Evolutionary conservation across 225 moss, liverwort and hornwort genomes (phyloP), one percentile per base, ranked within the genome.

Genomic region (Sphagnum contortum): DNA sequence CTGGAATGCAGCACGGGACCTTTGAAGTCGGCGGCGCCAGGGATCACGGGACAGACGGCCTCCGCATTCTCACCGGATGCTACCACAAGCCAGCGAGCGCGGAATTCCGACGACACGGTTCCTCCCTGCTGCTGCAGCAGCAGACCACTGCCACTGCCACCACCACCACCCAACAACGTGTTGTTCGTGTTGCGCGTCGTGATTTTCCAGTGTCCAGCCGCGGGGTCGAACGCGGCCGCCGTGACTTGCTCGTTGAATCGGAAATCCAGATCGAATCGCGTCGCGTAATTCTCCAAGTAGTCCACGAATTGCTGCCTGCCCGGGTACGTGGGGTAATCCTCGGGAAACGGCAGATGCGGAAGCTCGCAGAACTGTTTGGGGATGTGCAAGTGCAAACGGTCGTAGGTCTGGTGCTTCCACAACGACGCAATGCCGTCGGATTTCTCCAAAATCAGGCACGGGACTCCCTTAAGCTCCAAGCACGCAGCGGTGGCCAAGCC

Each of bases 1-100:
- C 89, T 84, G 0, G 94, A 95, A 46, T 95, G 94, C 45, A 95
- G 59, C 3, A 91, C 78, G 0, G 75, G 66, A 0, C 91, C 91
- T 0, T 49, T 8, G 4, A 86, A 95, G 2, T 82, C 81, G 4
- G 45, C 6, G 44, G 82, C 62, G 0, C 91, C 91, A 2, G 71
- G 74, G 48, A 95, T 71, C 45, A 63, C 77, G 0, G 94, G 94
- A 48, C 76, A 77, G 8, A 86, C 88, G 8, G 87, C 73, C 54
- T 95, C 94, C 9, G 94, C 94, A 72, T 95, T 95, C 71, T 95
- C 94, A 1, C 94, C 94, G 0, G 94, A 86, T 0, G 94, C 94
- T 13, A 95, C 94, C 29, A 95, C 88, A 5, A 95, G 72, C 94
- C 94, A 95, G 56, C 83, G 83, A 12, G 88, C 77, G 4, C 80